Base-by-base conservation (phyloP, 177 flowering plant species). In the Vitis hybrid region DNA sequence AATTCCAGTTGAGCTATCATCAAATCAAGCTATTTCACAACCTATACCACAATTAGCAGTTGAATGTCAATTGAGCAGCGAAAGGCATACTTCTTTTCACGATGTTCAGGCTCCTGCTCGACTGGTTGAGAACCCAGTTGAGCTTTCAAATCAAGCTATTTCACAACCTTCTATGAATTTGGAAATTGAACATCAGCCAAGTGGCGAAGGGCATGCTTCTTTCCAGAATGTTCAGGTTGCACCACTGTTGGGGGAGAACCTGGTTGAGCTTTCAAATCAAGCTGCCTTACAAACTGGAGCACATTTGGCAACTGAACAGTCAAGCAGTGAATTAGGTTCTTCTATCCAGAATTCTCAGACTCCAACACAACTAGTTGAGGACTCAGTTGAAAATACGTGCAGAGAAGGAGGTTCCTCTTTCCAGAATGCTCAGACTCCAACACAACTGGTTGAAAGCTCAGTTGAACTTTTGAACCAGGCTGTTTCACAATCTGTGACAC, bases 401-500 rank as follows among this genome's bases (percentile, higher is more conserved):
- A 34, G 45, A 34, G 72, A 63, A 71, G 58, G 57, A 17, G 51
- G 11, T 10, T 32, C 14, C 51, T 50, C 64, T 59, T 30, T 26
- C 48, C 75, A 18, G 55, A 70, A 51, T 75, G 55, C 70, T 68
- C 77, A 61, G 58, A 52, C 60, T 67, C 56, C 65, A 56, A 48
- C 51, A 11, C 69, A 11, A 21, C 67, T 30, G 15, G 65, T 63
- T 2, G 75, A 56, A 30, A 52, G 48, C 64, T 60, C 54, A 32
- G 19, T 45, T 60, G 80, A 64, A 70, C 68, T 34, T 48, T 57
- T 65, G 18, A 74, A 70, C 73, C 76, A 70, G 60, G 69, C 68
- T 61, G 49, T 64, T 65, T 14, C 13, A 11, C 76, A 34, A 23
- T 55, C 79, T 59, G 66, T 13, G 15, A n/a, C 63, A 21, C 50